Base-by-base conservation (phyloP, 768 basidiomycete genomes). In the Tulasnella calospora region DNA sequence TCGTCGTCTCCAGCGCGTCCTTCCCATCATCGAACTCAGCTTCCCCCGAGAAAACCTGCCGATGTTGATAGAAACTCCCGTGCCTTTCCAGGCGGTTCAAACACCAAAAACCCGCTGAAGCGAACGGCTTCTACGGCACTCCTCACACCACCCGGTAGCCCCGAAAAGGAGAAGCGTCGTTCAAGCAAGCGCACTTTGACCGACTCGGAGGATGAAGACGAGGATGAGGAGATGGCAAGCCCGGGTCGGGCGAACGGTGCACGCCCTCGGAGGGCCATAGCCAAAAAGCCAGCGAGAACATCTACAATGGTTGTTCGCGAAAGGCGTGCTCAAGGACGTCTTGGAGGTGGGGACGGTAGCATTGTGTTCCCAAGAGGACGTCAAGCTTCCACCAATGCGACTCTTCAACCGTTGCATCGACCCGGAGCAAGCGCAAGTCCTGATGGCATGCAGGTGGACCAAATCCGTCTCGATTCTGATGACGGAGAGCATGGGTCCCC, bases 141-240 rank as follows among this genome's bases (percentile, higher is more conserved):
- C 33, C 91, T 90, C 47, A 92, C 91, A 0, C 91, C 91, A 30
- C 91, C 91, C 0, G 84, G 89, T 38, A 91, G 90, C 10, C 86
- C 85, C 72, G 86, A 88, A 78, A 90, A 87, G 79, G 86, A 86
- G 27, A 87, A 86, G 78, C 76, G 78, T 46, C 78, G 78, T 83
- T 84, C 12, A 84, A 86, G 38, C 83, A 82, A 3, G 83, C 82
- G 38, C 80, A 84, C 46, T 83, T 82, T 75, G 86, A 83, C 79
- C 73, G 72, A 79, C 19, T 74, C 81, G 12, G 70, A 44, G 40
- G 81, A 81, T 6, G 83, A 83, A 61, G 81, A 82, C 27, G 78
- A 81, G 33, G 81, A 78, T 27, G 47, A 36, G 38, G 70, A 79
- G n/a, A 79, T 69, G 73, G 77, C 72, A 77, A 80, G 57, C 57